A percentile compares a stretch with the other conserved stretches of the same genome.
Evolutionary conservation across 2,329 filamentous ascomycete species (phyloP).

Genomic region (Exophiala mesophila): DNA sequence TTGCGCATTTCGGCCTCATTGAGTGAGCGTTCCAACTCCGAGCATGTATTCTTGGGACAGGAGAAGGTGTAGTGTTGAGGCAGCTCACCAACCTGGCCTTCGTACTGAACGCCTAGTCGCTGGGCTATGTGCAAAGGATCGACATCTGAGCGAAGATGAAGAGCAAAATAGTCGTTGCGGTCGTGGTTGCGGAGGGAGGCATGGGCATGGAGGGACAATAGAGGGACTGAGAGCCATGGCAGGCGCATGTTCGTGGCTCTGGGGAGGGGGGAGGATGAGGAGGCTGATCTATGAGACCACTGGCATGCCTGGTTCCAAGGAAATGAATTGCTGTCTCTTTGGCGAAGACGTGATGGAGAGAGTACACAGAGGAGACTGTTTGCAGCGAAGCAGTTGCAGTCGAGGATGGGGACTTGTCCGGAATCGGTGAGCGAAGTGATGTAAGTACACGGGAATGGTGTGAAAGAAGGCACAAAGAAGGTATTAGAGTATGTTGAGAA

Average conservation of each 20-base stretch:
- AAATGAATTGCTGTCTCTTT: too few relatives aligned
- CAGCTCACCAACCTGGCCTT: constrained; percentile 75
- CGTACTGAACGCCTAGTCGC: constrained; percentile 69
- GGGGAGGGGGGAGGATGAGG: background rate
- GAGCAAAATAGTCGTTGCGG: constrained; percentile 84
- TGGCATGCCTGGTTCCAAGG: constrained; percentile 12
- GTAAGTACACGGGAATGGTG: too few relatives aligned
- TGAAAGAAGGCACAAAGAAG: too few relatives aligned
- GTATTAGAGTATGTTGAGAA: too few relatives aligned
- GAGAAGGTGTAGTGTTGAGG: constrained; percentile 81
- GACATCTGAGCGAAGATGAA: constrained; percentile 67
- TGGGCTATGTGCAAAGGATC: constrained; percentile 66
- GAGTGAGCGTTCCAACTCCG: constrained; percentile 48
- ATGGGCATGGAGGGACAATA: constrained; percentile 40
- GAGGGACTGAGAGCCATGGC: constrained; percentile 45
- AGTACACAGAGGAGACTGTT: too few relatives aligned
- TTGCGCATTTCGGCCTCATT: constrained; percentile 51
- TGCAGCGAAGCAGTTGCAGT: too few relatives aligned
- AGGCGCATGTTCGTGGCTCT: constrained; percentile 16
- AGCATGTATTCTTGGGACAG: constrained; percentile 54
- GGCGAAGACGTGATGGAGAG: too few relatives aligned
- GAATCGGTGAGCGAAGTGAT: too few relatives aligned
- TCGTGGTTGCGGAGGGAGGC: constrained; percentile 63
- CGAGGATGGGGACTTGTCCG: too few relatives aligned
- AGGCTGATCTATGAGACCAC: background rate